These are phyloP conservation scores for Gymnopilus dilepis DNA, from an alignment of 768 basidiomycete species.

Conservation along the genomic window DNA sequence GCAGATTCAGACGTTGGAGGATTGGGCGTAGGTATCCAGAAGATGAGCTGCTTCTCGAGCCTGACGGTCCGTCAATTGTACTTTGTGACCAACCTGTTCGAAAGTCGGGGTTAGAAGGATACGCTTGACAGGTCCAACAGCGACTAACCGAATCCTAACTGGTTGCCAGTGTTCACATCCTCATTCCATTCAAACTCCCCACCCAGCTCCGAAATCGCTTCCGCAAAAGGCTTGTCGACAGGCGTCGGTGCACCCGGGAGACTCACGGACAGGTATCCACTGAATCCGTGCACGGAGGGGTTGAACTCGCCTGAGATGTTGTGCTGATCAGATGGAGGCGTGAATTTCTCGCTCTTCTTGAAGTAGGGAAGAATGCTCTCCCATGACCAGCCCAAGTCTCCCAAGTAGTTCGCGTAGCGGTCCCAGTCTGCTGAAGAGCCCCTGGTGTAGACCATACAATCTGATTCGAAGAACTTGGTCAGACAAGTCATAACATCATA, in stretches of 20 bases:
- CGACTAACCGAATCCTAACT: conserved; percentile 36
- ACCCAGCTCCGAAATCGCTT: conserved; percentile 40
- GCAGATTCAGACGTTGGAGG: conserved; percentile 19
- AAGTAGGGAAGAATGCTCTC: conserved; percentile 36
- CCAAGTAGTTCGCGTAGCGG: conserved; percentile 52
- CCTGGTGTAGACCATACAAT: conserved; percentile 36
- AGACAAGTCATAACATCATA: neutral
- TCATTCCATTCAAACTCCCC: conserved; percentile 34
- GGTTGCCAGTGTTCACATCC: conserved; percentile 36
- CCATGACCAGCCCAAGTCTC: conserved; percentile 56
- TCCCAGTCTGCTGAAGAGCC: conserved; percentile 54
- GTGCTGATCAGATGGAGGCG: conserved; percentile 37
- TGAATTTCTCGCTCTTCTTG: conserved; percentile 29
- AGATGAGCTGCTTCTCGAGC: conserved; percentile 26
- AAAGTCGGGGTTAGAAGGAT: neutral
- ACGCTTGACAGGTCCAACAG: neutral
- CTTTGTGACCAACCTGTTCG: conserved; percentile 25
- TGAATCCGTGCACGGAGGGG: conserved; percentile 37
- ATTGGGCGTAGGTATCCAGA: conserved; percentile 24
- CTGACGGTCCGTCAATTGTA: conserved; percentile 26
- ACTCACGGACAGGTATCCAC: conserved; percentile 36
- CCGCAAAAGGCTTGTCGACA: conserved; percentile 35
- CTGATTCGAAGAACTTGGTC: conserved; percentile 20
- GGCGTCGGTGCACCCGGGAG: conserved; percentile 33
- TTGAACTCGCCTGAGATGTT: conserved; percentile 38